Evolutionary conservation across 148 eudicot genomes (phyloP).

Genomic region (Persicaria tinctoria): DNA sequence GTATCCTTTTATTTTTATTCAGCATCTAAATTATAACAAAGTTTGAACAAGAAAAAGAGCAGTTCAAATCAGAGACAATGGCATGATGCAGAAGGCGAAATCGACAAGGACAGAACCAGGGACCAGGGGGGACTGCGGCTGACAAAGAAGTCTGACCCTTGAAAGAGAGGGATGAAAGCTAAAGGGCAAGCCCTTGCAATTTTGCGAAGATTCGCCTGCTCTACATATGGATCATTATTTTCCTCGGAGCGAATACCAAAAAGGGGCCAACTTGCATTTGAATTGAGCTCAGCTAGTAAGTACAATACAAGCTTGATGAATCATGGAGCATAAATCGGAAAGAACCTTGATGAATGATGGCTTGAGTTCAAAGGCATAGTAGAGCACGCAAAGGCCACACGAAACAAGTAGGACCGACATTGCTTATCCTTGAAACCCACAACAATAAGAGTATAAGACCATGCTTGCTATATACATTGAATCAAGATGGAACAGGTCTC

Average conservation of each 20-base stretch:
- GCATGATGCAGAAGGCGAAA: conserved; percentile 4
- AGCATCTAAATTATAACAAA: conserved; percentile 1
- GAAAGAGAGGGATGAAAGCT: neutral
- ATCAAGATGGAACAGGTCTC: neutral
- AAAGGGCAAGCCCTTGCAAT: neutral
- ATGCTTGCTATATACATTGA: conserved; percentile 7
- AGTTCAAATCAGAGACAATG: conserved; percentile 5
- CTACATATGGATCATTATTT: conserved; percentile 2
- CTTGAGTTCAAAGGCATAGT: neutral
- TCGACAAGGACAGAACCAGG: neutral
- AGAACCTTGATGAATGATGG: neutral
- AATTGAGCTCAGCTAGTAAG: no score
- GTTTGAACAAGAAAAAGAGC: conserved; percentile 4
- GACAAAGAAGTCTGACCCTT: neutral
- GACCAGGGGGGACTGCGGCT: neutral
- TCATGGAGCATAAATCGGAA: neutral
- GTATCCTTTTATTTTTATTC: neutral
- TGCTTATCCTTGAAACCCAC: neutral
- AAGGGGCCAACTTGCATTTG: no score
- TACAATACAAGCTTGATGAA: neutral
- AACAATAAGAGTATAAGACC: neutral
- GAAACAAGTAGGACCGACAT: neutral
- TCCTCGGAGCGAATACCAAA: neutral
- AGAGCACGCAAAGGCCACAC: neutral
- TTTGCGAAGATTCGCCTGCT: neutral